These are phyloP conservation scores for Juglanconis sp. DNA, from an alignment of 2,329 filamentous ascomycete species.

Conservation along the genomic window DNA sequence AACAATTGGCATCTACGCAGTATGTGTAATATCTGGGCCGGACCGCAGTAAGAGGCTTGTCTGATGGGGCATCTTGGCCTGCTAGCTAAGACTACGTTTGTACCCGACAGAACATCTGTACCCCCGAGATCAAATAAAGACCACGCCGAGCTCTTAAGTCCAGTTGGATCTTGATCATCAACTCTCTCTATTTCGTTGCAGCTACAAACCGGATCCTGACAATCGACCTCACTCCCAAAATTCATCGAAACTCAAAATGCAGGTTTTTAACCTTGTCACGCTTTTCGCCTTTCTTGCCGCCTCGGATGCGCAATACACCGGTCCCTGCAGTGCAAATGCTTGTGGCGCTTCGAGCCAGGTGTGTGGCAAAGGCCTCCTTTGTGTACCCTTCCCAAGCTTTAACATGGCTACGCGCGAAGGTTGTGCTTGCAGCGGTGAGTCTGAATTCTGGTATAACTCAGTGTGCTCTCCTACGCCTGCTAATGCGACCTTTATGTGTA, in stretches of 20 bases:
- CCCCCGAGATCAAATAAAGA: too few relatives aligned
- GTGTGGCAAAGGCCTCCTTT: background rate
- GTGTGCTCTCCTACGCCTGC: background rate
- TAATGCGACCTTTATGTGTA: background rate
- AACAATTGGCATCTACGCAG: too few relatives aligned
- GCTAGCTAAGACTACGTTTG: too few relatives aligned
- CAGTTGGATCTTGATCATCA: too few relatives aligned
- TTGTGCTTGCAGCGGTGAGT: constrained; percentile 7
- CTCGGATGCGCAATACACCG: background rate
- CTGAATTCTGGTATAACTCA: background rate
- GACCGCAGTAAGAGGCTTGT: too few relatives aligned
- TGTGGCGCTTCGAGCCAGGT: constrained; percentile 1
- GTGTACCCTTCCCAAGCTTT: constrained; percentile 1
- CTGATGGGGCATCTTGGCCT: too few relatives aligned
- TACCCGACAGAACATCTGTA: too few relatives aligned
- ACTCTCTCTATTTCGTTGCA: too few relatives aligned
- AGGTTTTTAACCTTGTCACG: background rate
- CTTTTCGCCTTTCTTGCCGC: background rate
- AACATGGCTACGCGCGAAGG: background rate
- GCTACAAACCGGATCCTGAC: too few relatives aligned
- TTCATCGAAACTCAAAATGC: background rate
- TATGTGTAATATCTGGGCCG: too few relatives aligned
- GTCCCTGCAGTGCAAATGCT: background rate
- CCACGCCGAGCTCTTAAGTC: too few relatives aligned
- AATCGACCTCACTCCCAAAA: too few relatives aligned